Percentiles rank a stretch among this genome's conserved stretches.
Conservation (phyloP, 139 green algal species). For the Marvania coccoides region DNA sequence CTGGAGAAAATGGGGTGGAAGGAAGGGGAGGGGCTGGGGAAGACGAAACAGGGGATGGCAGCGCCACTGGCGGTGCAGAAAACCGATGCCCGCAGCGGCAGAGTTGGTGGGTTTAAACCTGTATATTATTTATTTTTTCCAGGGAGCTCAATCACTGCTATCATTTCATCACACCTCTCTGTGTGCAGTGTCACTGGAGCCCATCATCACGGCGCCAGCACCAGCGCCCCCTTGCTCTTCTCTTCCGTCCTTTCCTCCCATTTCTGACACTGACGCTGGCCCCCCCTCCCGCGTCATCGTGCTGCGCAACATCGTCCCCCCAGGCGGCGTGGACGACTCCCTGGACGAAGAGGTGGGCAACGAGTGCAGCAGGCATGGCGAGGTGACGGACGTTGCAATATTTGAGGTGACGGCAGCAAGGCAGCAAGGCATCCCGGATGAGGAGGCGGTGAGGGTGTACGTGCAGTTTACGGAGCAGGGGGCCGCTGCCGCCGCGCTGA, state of each 20-base stretch:
- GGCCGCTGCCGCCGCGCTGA: slow-evolving; percentile 17
- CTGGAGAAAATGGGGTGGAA: slow-evolving; percentile 97
- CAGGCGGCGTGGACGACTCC: slow-evolving; percentile 84
- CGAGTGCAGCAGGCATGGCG: slow-evolving; percentile 87
- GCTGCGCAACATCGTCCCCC: slow-evolving; percentile 70
- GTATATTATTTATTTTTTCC: too few relatives aligned
- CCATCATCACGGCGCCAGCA: too few relatives aligned
- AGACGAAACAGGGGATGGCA: slow-evolving; percentile 72
- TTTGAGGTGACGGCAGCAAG: slow-evolving; percentile 78
- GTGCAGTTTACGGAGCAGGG: slow-evolving; percentile 65
- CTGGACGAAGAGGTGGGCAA: slow-evolving; percentile 86
- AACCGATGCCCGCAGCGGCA: slow-evolving; percentile 28
- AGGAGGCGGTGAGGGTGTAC: slow-evolving; percentile 83
- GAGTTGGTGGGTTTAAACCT: neutral
- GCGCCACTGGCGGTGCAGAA: slow-evolving; percentile 75
- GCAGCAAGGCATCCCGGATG: slow-evolving; percentile 39
- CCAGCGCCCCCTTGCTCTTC: too few relatives aligned
- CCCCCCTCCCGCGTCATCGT: slow-evolving; percentile 49
- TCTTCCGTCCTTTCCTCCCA: too few relatives aligned
- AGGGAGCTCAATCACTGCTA: too few relatives aligned
- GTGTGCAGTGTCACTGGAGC: too few relatives aligned
- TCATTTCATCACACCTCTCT: too few relatives aligned
- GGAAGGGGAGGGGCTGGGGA: slow-evolving; percentile 74
- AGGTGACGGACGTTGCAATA: slow-evolving; percentile 72
- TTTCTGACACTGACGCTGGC: too few relatives aligned